Evolutionary conservation across 331 rosid species (phyloP).

Genomic region (Malus hybrid): DNA sequence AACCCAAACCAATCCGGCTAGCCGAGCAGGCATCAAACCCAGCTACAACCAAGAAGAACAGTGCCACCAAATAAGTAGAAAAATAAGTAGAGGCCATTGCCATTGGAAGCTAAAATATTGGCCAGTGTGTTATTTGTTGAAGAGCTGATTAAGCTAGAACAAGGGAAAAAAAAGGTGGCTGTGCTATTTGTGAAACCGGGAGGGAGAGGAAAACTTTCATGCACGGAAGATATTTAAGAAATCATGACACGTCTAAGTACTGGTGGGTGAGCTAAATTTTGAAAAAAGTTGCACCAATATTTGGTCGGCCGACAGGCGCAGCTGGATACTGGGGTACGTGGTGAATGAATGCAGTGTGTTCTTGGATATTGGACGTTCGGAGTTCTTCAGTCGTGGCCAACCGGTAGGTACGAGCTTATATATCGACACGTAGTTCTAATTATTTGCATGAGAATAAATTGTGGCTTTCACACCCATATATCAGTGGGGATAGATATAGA

Average conservation of each 20-base stretch:
- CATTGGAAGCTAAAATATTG: conserved; percentile 19
- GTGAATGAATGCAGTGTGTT: conserved; percentile 11
- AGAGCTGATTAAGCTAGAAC: conserved; percentile 4
- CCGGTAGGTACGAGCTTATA: too few species aligned
- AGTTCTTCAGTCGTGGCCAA: background rate
- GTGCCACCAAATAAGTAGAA: conserved; percentile 3
- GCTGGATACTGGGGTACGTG: conserved; percentile 14
- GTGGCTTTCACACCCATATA: conserved; percentile 12
- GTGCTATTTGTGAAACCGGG: background rate
- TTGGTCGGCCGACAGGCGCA: conserved; percentile 57
- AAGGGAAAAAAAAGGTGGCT: background rate
- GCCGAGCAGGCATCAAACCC: conserved; percentile 27
- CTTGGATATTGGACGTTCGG: background rate
- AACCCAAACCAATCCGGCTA: conserved; percentile 44
- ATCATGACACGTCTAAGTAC: conserved; percentile 27
- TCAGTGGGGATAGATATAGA: background rate
- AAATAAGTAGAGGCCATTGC: conserved; percentile 19
- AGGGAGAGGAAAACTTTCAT: conserved; percentile 5
- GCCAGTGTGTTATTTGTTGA: background rate
- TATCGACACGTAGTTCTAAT: background rate
- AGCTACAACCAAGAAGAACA: conserved; percentile 17
- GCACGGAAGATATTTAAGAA: conserved; percentile 7
- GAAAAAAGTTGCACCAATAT: conserved; percentile 34
- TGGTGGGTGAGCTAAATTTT: conserved; percentile 81
- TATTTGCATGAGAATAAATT: conserved; percentile 8